These are phyloP conservation scores for Marasmius oreades DNA, from an alignment of 1,284 basidiomycete species.

Conservation along the genomic window DNA sequence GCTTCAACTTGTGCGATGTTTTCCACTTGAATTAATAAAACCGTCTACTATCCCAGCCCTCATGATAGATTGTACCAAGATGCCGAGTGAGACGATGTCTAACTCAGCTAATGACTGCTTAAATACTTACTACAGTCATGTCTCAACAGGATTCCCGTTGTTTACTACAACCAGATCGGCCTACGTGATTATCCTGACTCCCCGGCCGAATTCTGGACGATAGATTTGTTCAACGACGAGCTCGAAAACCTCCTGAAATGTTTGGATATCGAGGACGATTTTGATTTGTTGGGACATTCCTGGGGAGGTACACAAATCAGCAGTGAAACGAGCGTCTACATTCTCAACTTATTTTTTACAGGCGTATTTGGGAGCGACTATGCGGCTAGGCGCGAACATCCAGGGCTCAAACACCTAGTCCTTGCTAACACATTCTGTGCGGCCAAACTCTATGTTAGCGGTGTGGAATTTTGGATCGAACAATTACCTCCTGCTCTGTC, in stretches of 20 bases:
- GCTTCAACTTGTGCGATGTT: not conserved
- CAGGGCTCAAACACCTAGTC: conserved; percentile 8
- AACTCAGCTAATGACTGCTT: not conserved
- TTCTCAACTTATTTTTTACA: not conserved
- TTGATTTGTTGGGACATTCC: conserved; percentile 37
- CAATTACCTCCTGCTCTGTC: conserved; percentile 1
- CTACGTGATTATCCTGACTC: conserved; percentile 31
- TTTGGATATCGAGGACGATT: conserved; percentile 28
- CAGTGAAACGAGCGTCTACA: not conserved
- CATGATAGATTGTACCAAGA: conserved; percentile 3
- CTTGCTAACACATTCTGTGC: conserved; percentile 9
- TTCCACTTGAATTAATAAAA: too few relatives aligned
- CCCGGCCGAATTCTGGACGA: conserved; percentile 34
- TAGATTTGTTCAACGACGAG: conserved; percentile 38
- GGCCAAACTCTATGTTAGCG: conserved; percentile 1
- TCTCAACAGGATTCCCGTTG: conserved; percentile 23
- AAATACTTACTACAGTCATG: not conserved
- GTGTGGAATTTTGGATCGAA: conserved; percentile 3
- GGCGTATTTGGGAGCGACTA: conserved; percentile 10
- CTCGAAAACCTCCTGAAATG: conserved; percentile 33
- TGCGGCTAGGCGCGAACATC: conserved; percentile 2
- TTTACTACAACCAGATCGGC: conserved; percentile 46
- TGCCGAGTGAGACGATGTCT: not conserved
- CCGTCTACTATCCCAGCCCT: not conserved
- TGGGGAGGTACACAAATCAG: conserved; percentile 30